Evolutionary conservation across 495 filamentous ascomycete species (phyloP).

Genomic region (Podospora sp.): DNA sequence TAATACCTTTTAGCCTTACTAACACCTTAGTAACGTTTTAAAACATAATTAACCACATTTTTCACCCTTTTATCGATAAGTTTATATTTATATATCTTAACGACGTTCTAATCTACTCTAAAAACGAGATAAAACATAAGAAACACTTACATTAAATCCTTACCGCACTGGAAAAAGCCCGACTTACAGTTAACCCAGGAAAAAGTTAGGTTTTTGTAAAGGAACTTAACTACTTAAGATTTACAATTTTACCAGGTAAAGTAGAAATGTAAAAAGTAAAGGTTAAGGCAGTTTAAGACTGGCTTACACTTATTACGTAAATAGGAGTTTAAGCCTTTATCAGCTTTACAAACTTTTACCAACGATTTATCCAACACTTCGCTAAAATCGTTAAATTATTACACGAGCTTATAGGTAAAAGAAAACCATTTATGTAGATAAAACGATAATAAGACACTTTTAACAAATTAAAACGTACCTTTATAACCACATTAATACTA

Average conservation of each 20-base stretch:
- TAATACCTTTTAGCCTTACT: neutral
- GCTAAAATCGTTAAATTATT: neutral
- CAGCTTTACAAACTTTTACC: slow-evolving; percentile 27
- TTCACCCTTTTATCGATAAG: neutral
- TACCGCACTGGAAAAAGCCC: neutral
- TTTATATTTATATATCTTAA: neutral
- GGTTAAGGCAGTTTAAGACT: slow-evolving; percentile 9
- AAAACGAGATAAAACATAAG: neutral
- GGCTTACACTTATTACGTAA: neutral
- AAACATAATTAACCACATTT: neutral
- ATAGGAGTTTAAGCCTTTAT: neutral
- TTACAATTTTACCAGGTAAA: neutral
- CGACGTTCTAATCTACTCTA: neutral
- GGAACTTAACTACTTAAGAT: slow-evolving; percentile 3
- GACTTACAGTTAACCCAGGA: neutral
- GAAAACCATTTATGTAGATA: neutral
- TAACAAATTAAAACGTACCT: neutral
- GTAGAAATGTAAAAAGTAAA: slow-evolving; percentile 12
- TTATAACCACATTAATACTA: neutral
- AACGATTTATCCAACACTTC: slow-evolving; percentile 14
- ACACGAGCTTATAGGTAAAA: neutral
- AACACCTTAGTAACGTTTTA: neutral
- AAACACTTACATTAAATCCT: neutral
- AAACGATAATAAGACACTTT: neutral
- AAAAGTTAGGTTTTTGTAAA: neutral